phyloP scores from a whole-genome alignment of 306 rosid genomes.

The Acmispon strigosus region DNA sequence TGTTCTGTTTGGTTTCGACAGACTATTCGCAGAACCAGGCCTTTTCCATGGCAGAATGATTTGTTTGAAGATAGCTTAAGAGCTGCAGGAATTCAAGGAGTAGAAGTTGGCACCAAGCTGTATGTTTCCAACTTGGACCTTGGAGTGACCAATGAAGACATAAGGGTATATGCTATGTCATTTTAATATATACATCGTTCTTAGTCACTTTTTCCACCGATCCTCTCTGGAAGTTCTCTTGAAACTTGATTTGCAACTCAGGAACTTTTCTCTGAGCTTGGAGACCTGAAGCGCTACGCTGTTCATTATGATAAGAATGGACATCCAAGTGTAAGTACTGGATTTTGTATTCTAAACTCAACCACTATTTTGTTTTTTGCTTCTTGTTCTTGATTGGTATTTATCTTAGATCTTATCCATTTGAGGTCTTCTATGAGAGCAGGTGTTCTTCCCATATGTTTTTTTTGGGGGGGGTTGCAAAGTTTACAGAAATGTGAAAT shows the following conservation, averaged over 20 bases:
- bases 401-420: neutral
- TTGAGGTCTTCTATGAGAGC: neutral
- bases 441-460: neutral
- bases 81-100: conserved; percentile 92
- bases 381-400: neutral
- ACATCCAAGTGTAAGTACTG: conserved; percentile 66
- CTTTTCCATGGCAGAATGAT: conserved; percentile 83
- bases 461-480: neutral
- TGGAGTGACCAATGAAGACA: conserved; percentile 97
- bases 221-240: conserved; percentile 42
- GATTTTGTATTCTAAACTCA: neutral
- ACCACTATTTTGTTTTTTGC: neutral
- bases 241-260: conserved; percentile 70
- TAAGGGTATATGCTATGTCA: conserved; percentile 76
- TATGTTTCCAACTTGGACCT: conserved; percentile 92
- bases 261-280: conserved; percentile 95
- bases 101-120: conserved; percentile 84
- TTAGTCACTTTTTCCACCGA: conserved; percentile 40
- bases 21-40: conserved; percentile 82
- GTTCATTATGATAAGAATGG: conserved; percentile 93
- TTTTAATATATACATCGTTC: conserved; percentile 40
- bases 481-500: neutral
- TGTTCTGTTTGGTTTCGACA: conserved; percentile 81
- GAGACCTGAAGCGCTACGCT: conserved; percentile 78
- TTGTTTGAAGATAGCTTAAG: conserved; percentile 91